Base-by-base conservation (phyloP, 768 basidiomycete species). In the Suillus clintonianus region DNA sequence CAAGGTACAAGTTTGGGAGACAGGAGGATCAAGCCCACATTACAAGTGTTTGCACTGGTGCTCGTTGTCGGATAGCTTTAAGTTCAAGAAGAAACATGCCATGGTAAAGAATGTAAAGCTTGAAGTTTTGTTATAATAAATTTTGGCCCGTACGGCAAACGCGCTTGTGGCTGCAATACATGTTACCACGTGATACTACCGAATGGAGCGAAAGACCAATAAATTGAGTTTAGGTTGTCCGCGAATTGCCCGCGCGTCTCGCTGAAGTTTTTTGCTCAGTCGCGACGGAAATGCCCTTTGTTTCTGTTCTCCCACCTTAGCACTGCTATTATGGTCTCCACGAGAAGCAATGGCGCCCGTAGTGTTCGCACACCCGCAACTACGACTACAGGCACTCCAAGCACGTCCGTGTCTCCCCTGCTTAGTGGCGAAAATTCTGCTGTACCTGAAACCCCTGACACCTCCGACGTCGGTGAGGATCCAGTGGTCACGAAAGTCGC, bases 391-490 rank as follows among this genome's bases (percentile, higher is more conserved):
- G 59, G 32, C n/a, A 64, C 81, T 5, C 75, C 82, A 9, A 77
- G 81, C 15, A 77, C 81, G 14, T 76, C 79, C 45, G 78, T 76
- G 36, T 85, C 88, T 14, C 85, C 87, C 43, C 66, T 83, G 30
- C 81, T 86, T 67, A 87, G 84, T 67, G 76, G 79, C 37, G 72
- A 75, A 59, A 74, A 76, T 27, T 85, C 86, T 37, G 76, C 77
- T 47, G 76, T 81, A 70, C 71, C 74, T 36, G 82, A 81, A 68
- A 86, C 86, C 58, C 86, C 88, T 68, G 76, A 76, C 47, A 87
- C 86, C 36, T 88, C 87, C 30, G 77, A 77, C 42, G 68, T 72
- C 45, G 75, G 73, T 36, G 51, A 65, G 34, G 59, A 59, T 55
- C 55, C 56, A 41, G 15, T 27, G 11, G 11, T 19, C 5, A 34